Evolutionary conservation across 345 rosid genomes (phyloP).

Genomic region (Limnanthes douglasii): DNA sequence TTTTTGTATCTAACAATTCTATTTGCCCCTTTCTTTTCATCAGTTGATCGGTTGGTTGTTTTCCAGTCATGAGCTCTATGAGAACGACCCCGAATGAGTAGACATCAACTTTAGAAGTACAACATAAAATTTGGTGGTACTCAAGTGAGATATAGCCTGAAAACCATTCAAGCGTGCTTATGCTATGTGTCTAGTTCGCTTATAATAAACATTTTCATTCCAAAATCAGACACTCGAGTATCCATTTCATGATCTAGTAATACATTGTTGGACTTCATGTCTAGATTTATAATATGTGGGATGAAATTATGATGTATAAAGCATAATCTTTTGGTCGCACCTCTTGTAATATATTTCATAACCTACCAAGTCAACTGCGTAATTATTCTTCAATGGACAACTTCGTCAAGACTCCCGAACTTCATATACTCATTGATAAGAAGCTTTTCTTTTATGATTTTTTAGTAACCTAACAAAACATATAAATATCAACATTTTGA

Average conservation of each 20-base stretch:
- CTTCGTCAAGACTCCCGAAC: slow-evolving; percentile 82
- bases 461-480: slow-evolving; percentile 74
- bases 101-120: slow-evolving; percentile 88
- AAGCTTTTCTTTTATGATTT: slow-evolving; percentile 79
- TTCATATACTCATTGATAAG: slow-evolving; percentile 91
- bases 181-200: slow-evolving; percentile 96
- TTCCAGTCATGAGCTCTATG: slow-evolving; percentile 78
- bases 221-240: slow-evolving; percentile 89
- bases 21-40: slow-evolving; percentile 73
- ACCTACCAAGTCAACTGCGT: slow-evolving; percentile 83
- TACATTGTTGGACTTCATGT: slow-evolving; percentile 93
- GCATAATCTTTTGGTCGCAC: slow-evolving; percentile 88
- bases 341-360: slow-evolving; percentile 76
- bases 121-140: slow-evolving; percentile 89
- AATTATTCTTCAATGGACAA: slow-evolving; percentile 62
- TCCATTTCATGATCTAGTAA: slow-evolving; percentile 82
- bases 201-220: slow-evolving; percentile 92
- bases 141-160: slow-evolving; percentile 95
- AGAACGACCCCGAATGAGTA: slow-evolving; percentile 86
- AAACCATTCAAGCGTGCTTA: slow-evolving; percentile 86
- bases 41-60: slow-evolving; percentile 84
- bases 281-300: slow-evolving; percentile 88
- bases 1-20: slow-evolving; percentile 80
- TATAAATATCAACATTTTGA: too few relatives aligned
- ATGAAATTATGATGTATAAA: slow-evolving; percentile 94